phyloP scores from a whole-genome alignment of 495 filamentous ascomycete genomes.

The Annulohypoxylon nitens region DNA sequence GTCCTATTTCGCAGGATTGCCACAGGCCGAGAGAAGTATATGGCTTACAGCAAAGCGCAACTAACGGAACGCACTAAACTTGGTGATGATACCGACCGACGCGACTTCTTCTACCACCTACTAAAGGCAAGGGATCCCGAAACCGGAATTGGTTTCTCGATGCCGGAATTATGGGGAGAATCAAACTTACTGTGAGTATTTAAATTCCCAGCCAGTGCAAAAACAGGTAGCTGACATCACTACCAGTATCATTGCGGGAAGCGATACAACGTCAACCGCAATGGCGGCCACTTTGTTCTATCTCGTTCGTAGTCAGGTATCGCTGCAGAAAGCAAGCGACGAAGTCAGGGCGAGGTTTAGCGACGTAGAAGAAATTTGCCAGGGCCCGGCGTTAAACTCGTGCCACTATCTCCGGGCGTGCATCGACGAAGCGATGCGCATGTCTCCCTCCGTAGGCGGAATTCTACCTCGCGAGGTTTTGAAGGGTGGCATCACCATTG shows the following conservation, averaged over 20 bases:
- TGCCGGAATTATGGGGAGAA: slow-evolving; percentile 77
- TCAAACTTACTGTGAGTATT: slow-evolving; percentile 70
- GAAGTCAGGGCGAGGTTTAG: slow-evolving; percentile 66
- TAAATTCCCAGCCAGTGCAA: not conserved
- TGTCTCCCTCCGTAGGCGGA: slow-evolving; percentile 74
- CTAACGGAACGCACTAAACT: slow-evolving; percentile 66
- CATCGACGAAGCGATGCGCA: slow-evolving; percentile 79
- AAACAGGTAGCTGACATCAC: slow-evolving; percentile 9
- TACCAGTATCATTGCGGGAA: slow-evolving; percentile 66
- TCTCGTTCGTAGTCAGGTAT: slow-evolving; percentile 67
- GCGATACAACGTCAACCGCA: slow-evolving; percentile 74
- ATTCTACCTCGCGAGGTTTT: slow-evolving; percentile 73
- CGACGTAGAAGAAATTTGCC: slow-evolving; percentile 65
- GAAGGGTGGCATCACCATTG: slow-evolving; percentile 69
- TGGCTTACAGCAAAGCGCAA: slow-evolving; percentile 68
- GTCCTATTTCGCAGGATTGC: slow-evolving; percentile 70
- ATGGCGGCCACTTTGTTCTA: slow-evolving; percentile 76
- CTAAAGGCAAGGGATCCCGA: slow-evolving; percentile 71
- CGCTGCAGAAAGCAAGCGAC: slow-evolving; percentile 62
- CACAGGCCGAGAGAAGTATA: slow-evolving; percentile 64
- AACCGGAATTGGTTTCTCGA: slow-evolving; percentile 73
- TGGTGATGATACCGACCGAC: slow-evolving; percentile 70
- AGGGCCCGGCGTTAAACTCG: slow-evolving; percentile 65
- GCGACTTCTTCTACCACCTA: slow-evolving; percentile 74
- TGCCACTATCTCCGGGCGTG: slow-evolving; percentile 70